These are phyloP conservation scores for Calocera cornea DNA, from an alignment of 768 basidiomycete species.

Conservation along the genomic window DNA sequence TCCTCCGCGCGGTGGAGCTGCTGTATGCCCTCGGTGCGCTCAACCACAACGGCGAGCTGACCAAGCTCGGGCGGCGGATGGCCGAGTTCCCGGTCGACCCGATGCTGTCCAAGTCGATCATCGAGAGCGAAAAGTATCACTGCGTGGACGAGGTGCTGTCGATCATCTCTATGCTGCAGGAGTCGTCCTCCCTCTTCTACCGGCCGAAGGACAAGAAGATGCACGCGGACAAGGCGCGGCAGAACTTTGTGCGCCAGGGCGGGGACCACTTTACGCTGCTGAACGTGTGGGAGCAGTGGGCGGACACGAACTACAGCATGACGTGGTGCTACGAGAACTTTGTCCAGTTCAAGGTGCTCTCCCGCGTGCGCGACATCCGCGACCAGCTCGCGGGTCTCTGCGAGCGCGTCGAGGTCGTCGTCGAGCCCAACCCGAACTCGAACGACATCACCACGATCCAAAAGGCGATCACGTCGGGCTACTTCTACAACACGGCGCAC, in stretches of 20 bases:
- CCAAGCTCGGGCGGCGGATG: slow-evolving; percentile 94
- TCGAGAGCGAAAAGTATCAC: slow-evolving; percentile 82
- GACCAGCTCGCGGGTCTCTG: slow-evolving; percentile 84
- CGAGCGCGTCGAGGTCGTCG: slow-evolving; percentile 90
- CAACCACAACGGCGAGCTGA: slow-evolving; percentile 91
- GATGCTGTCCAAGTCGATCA: slow-evolving; percentile 91
- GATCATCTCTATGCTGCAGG: slow-evolving; percentile 93
- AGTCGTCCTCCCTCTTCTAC: slow-evolving; percentile 89
- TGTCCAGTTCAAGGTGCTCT: slow-evolving; percentile 86
- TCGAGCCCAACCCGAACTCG: slow-evolving; percentile 75
- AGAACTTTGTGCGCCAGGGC: slow-evolving; percentile 89
- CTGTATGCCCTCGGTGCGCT: slow-evolving; percentile 91
- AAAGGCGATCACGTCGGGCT: slow-evolving; percentile 88
- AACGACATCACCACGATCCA: slow-evolving; percentile 88
- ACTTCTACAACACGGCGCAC: slow-evolving; percentile 91
- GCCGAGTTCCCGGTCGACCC: slow-evolving; percentile 99
- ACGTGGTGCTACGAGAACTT: slow-evolving; percentile 85
- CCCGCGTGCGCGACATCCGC: slow-evolving; percentile 88
- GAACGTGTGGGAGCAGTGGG: slow-evolving; percentile 99
- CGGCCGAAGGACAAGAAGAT: slow-evolving; percentile 97
- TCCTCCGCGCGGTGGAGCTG: slow-evolving; percentile 86
- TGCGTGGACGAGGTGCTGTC: slow-evolving; percentile 98
- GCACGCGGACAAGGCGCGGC: slow-evolving; percentile 93
- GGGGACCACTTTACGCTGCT: slow-evolving; percentile 96
- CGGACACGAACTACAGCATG: slow-evolving; percentile 68